Evolutionary conservation across 371 early-diverging fungal species (phyloP), one percentile per base, ranked within the genome.

Genomic region (Smittium mucronatum): DNA sequence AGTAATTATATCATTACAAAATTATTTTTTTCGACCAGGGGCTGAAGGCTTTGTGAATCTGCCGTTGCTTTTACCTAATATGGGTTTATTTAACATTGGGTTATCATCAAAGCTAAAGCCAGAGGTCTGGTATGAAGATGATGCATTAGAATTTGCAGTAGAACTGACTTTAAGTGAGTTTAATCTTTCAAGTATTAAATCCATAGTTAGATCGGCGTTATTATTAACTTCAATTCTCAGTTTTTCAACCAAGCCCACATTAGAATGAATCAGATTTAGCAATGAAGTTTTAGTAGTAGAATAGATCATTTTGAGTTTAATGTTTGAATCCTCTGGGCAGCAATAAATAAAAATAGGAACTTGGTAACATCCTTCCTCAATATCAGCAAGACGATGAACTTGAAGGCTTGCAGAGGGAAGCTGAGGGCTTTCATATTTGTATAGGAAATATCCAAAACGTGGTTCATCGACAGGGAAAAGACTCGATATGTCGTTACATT

Each of bases 71-170:
- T 65, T 65, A 2, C 65, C 65, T 31, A 65, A 33, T 17, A n/a
- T 31, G 32, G 65, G 65, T 34, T 36, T 65, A 11, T 28, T n/a
- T 34, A 65, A 61, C 11, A n/a, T 5, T 61, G 28, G n/a, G 5
- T 65, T n/a, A 34, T 65, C 65, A 28, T 36, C 65, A n/a, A 34
- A 15, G 36, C 34, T 65, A 33, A 34, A n/a, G 34, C n/a, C n/a
- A 28, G 34, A 32, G 34, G 34, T 25, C 15, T 32, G 36, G 11
- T 65, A 33, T 5, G 34, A 34, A 32, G 65, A 65, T 5, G 65
- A 65, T 2, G 65, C 65, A 65, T 65, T 65, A 2, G 65, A 65
- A n/a, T 65, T 65, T 2, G 34, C 65, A 34, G 65, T 65, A 33
- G 65, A 65, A n/a, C 34, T 65, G 34, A 33, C 15, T 34, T 65